Evolutionary conservation across 2,329 filamentous ascomycete genomes (phyloP).

Genomic region (Gnomoniopsis smithogilvyi): DNA sequence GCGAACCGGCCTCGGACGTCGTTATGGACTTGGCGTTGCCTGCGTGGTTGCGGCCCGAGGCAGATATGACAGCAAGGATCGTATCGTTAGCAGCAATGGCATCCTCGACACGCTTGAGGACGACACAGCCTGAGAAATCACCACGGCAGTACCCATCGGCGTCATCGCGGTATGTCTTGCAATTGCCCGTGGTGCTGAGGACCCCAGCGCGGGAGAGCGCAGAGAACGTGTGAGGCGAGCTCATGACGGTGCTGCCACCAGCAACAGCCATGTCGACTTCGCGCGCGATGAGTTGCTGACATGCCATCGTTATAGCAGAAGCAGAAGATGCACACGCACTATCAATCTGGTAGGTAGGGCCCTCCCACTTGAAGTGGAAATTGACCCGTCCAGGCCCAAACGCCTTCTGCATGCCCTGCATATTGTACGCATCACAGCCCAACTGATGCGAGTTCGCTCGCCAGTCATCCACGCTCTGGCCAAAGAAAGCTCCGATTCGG

Average conservation of each 20-base stretch:
- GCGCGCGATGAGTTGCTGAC: conserved; percentile 23
- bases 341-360: conserved; percentile 29
- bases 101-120: conserved; percentile 44
- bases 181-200: conserved; percentile 29
- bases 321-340: conserved; percentile 36
- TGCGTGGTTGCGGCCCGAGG: conserved; percentile 38
- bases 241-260: conserved; percentile 30
- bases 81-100: conserved; percentile 46
- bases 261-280: conserved; percentile 30
- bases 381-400: conserved; percentile 29
- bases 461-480: conserved; percentile 22
- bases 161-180: conserved; percentile 29
- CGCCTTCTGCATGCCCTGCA: conserved; percentile 27
- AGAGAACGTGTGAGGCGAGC: conserved; percentile 21
- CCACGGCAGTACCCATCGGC: conserved; percentile 50
- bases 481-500: conserved; percentile 35
- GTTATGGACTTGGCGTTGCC: conserved; percentile 31
- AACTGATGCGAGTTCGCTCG: conserved; percentile 7
- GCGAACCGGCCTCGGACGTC: conserved; percentile 24
- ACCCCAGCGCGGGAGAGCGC: conserved; percentile 29
- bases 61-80: conserved; percentile 37
- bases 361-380: conserved; percentile 34
- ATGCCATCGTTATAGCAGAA: conserved; percentile 36
- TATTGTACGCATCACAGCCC: conserved; percentile 34
- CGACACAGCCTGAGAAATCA: conserved; percentile 42